These are phyloP conservation scores for Chlorociboria aeruginascens DNA, from an alignment of 495 filamentous ascomycete species.

Conservation along the genomic window DNA sequence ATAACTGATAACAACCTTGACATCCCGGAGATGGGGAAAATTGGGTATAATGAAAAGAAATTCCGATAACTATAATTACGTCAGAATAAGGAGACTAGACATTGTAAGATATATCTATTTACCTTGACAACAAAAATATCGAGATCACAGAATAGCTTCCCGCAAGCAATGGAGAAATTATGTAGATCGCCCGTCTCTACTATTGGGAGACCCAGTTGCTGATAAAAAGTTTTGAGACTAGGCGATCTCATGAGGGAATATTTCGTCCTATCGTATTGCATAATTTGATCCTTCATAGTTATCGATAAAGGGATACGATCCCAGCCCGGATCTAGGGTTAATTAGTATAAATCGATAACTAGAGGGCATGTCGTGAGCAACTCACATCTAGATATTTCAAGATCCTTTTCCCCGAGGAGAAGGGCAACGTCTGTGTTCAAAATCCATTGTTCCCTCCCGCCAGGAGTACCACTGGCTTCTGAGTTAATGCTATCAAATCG, in stretches of 20 bases:
- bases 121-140: conserved; percentile 73
- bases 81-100: neutral
- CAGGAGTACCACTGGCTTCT: conserved; percentile 30
- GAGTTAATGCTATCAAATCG: conserved; percentile 41
- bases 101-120: conserved; percentile 11
- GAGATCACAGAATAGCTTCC: conserved; percentile 34
- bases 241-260: conserved; percentile 26
- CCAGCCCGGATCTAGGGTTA: conserved; percentile 53
- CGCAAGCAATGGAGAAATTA: conserved; percentile 1
- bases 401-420: conserved; percentile 63
- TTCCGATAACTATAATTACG: conserved; percentile 45
- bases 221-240: conserved; percentile 17
- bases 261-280: conserved; percentile 35
- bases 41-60: conserved; percentile 62
- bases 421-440: conserved; percentile 66
- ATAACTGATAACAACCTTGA: conserved; percentile 43
- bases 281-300: conserved; percentile 35
- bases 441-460: conserved; percentile 56
- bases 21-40: conserved; percentile 52
- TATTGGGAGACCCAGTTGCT: no score
- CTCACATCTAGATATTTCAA: conserved; percentile 60
- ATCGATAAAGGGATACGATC: conserved; percentile 36
- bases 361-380: neutral
- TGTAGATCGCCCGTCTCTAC: conserved; percentile 13
- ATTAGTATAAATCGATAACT: conserved; percentile 1